Conservation (phyloP, 208 protist genomes). For the Strigomonas culicis region DNA sequence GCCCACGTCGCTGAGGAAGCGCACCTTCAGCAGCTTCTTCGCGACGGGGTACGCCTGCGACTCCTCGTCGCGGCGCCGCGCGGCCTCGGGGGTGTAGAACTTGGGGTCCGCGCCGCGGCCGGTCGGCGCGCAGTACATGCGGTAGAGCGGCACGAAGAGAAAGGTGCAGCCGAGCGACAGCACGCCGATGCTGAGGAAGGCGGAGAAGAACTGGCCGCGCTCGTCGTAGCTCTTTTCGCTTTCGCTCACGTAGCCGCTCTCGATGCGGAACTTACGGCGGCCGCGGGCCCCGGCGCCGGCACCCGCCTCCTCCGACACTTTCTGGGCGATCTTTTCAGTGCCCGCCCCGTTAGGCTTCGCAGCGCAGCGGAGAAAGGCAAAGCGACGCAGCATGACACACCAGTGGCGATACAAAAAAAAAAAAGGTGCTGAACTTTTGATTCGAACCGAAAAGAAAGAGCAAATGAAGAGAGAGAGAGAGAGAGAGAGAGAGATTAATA, state of each 20-base stretch:
- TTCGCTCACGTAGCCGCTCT: constrained; percentile 53
- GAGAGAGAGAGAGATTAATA: background rate
- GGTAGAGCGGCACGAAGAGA: constrained; percentile 86
- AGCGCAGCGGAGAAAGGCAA: background rate
- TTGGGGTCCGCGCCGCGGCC: constrained; percentile 78
- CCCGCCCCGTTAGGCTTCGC: background rate
- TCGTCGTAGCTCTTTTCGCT: constrained; percentile 65
- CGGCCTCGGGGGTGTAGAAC: constrained; percentile 78
- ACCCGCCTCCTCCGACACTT: background rate
- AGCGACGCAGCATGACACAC: background rate
- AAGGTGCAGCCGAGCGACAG: constrained; percentile 84
- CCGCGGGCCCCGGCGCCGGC: constrained; percentile 4
- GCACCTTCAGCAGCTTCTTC: constrained; percentile 83
- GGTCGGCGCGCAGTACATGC: constrained; percentile 85
- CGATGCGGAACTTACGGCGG: constrained; percentile 51
- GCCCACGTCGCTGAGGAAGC: constrained; percentile 80
- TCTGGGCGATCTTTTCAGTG: background rate
- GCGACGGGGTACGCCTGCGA: constrained; percentile 63
- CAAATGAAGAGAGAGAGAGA: constrained; percentile 6
- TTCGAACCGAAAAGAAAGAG: background rate
- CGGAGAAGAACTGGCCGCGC: constrained; percentile 82
- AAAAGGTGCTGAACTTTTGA: background rate
- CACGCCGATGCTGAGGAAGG: constrained; percentile 70
- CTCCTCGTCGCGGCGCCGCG: constrained; percentile 56
- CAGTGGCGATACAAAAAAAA: background rate